These are phyloP conservation scores for Plantago elongata DNA, from an alignment of 257 asterid species.

Conservation along the genomic window DNA sequence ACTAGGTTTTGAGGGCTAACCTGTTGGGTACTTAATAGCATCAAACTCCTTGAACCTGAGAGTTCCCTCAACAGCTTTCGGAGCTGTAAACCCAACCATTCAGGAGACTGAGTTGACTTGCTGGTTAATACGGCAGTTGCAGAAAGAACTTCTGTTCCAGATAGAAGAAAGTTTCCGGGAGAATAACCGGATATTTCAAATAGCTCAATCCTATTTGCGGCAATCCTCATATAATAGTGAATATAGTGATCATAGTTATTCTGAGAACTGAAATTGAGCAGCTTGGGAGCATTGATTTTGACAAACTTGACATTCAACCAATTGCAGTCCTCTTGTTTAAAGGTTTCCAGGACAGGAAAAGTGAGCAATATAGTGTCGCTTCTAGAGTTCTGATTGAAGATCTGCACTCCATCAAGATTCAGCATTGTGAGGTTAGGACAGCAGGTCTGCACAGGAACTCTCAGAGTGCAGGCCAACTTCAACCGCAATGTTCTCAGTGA, in stretches of 20 bases:
- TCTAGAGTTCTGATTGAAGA: neutral
- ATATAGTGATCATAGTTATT: neutral
- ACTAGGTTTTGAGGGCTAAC: neutral
- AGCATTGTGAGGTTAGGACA: neutral
- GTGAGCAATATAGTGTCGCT: neutral
- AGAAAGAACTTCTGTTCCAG: neutral
- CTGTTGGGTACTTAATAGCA: neutral
- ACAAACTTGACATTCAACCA: neutral
- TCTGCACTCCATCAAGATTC: neutral
- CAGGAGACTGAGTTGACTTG: neutral
- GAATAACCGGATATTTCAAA: neutral
- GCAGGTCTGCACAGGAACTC: neutral
- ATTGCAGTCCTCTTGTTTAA: neutral
- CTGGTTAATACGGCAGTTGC: neutral
- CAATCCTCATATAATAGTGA: neutral
- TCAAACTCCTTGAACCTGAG: neutral
- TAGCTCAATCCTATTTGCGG: neutral
- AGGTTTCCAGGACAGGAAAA: neutral
- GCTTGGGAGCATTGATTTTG: neutral
- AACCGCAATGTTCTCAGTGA: neutral
- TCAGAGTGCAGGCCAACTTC: neutral
- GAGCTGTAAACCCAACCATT: neutral
- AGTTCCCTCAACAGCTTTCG: neutral
- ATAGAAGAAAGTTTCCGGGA: neutral
- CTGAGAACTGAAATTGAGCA: neutral